Percentiles rank a stretch among this genome's conserved stretches.
Evolutionary conservation across 129 eudicot genomes (phyloP).

Genomic region (Chrysanthemum lavandulifolium): DNA sequence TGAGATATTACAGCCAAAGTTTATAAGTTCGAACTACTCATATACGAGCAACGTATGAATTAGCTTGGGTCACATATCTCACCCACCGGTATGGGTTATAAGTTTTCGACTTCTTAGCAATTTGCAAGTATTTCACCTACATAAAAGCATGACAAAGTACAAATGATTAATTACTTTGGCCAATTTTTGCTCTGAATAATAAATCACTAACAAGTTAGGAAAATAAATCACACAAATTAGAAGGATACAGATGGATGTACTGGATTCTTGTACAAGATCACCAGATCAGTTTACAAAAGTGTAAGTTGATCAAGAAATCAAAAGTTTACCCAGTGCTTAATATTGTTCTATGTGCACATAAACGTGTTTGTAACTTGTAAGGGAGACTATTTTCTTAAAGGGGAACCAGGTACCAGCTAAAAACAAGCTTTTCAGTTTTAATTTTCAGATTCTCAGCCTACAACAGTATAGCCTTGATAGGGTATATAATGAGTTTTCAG

Average conservation of each 20-base stretch:
- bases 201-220: background rate
- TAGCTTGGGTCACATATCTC: constrained; percentile 90
- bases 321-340: background rate
- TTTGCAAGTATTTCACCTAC: constrained; percentile 91
- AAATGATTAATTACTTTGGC: background rate
- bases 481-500: no score
- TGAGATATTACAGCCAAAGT: background rate
- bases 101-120: constrained; percentile 75
- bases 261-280: background rate
- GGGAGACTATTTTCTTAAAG: background rate
- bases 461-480: background rate
- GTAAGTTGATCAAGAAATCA: background rate
- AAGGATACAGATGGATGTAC: background rate
- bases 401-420: background rate
- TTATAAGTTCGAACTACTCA: constrained; percentile 29
- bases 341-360: background rate
- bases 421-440: background rate
- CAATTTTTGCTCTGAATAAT: background rate
- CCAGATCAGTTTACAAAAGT: background rate
- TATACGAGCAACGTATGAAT: constrained; percentile 93
- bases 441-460: background rate
- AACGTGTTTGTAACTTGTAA: background rate
- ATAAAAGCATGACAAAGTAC: background rate
- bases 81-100: constrained; percentile 94
- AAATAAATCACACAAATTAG: constrained; percentile 4